These are phyloP conservation scores for Cryptosporidium viatorum DNA, from an alignment of 169 alveolate genomes.

Conservation along the genomic window DNA sequence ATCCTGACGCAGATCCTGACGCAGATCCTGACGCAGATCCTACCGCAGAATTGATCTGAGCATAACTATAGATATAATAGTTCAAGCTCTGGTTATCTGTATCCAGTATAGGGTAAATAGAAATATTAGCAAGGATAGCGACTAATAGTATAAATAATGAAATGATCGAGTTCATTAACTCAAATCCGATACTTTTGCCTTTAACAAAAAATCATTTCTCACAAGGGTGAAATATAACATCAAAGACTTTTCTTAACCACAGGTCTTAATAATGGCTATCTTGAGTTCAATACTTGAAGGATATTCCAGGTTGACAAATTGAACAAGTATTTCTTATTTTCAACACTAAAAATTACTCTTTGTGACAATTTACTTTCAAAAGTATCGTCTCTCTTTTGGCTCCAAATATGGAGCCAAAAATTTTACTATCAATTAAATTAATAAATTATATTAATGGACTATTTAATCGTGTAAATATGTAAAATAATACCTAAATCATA, in stretches of 20 bases:
- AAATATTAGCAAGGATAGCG: neutral
- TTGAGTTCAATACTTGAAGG: neutral
- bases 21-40: neutral
- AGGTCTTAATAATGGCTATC: neutral
- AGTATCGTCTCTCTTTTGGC: slow-evolving; percentile 42
- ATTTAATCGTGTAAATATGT: neutral
- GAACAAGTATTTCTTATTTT: neutral
- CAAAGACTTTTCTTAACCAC: neutral
- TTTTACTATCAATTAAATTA: neutral
- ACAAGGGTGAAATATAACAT: neutral
- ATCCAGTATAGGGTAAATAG: neutral
- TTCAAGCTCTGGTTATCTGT: neutral
- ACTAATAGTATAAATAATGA: neutral
- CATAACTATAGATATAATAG: neutral
- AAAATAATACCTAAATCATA: too few relatives aligned
- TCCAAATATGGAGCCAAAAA: slow-evolving; percentile 16
- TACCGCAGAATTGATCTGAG: neutral
- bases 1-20: too few relatives aligned
- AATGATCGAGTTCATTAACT: slow-evolving; percentile 24
- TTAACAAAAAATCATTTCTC: slow-evolving; percentile 7
- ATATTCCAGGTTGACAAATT: neutral
- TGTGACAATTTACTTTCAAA: neutral
- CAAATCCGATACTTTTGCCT: slow-evolving; percentile 3
- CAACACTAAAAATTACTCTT: neutral
- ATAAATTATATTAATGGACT: neutral